phyloP scores from a whole-genome alignment of 2,329 filamentous ascomycete species.

The Apiospora aurea region DNA sequence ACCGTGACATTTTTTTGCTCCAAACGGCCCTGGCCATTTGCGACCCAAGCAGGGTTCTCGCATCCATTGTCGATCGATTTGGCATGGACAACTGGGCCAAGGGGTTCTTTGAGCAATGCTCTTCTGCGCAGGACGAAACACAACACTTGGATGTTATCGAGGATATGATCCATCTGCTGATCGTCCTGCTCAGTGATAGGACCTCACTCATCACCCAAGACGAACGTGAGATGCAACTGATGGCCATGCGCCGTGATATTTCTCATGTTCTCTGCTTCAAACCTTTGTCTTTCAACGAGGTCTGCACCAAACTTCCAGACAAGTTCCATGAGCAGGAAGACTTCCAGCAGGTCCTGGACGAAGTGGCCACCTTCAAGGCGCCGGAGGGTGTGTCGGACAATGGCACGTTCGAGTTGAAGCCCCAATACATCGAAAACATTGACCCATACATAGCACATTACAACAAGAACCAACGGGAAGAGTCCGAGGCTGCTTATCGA shows the following conservation, averaged over 20 bases:
- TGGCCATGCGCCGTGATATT: constrained; percentile 85
- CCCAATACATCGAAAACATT: constrained; percentile 83
- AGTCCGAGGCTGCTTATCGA: constrained; percentile 89
- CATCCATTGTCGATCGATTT: constrained; percentile 90
- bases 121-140: constrained; percentile 79
- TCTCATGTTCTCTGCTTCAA: constrained; percentile 96
- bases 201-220: constrained; percentile 78
- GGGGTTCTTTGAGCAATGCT: constrained; percentile 77
- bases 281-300: constrained; percentile 91
- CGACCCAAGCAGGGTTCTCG: constrained; percentile 81
- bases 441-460: constrained; percentile 98
- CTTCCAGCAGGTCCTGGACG: constrained; percentile 82
- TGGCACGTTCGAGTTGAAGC: constrained; percentile 91
- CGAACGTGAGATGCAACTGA: constrained; percentile 68
- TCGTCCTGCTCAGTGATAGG: constrained; percentile 88
- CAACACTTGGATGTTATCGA: constrained; percentile 94
- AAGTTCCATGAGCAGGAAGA: constrained; percentile 88
- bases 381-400: constrained; percentile 93
- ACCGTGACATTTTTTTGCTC: constrained; percentile 91
- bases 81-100: constrained; percentile 88
- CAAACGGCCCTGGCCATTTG: constrained; percentile 91
- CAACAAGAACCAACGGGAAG: constrained; percentile 95
- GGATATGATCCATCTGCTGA: constrained; percentile 92
- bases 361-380: constrained; percentile 87
- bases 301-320: constrained; percentile 85